phyloP scores from a whole-genome alignment of 768 basidiomycete species.

The Lactarius sanguifluus region DNA sequence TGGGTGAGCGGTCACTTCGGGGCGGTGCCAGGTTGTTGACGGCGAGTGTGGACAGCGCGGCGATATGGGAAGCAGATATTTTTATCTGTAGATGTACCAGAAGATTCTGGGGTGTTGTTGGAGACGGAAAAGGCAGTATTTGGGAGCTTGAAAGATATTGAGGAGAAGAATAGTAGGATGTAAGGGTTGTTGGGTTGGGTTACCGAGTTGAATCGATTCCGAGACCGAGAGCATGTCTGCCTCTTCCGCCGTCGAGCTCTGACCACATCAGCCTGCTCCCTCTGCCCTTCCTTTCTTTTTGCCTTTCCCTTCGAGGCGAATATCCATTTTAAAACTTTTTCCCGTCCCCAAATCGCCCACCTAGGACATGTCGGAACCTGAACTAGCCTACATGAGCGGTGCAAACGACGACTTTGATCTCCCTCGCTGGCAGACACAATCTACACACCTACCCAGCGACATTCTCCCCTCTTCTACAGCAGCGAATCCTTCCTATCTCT shows the following conservation, averaged over 20 bases:
- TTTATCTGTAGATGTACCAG: conserved; percentile 65
- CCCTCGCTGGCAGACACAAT: conserved; percentile 54
- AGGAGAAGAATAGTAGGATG: conserved; percentile 24
- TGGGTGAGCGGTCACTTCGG: conserved; percentile 52
- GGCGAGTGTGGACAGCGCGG: conserved; percentile 46
- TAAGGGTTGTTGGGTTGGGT: not conserved
- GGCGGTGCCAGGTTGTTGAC: conserved; percentile 27
- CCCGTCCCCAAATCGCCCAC: conserved; percentile 14
- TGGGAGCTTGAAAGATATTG: conserved; percentile 43
- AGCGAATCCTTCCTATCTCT: conserved; percentile 54
- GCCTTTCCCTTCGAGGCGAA: not conserved
- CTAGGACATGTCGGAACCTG: conserved; percentile 66
- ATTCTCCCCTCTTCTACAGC: conserved; percentile 55
- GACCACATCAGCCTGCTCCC: not conserved
- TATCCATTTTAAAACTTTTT: conserved; percentile 2
- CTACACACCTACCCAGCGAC: conserved; percentile 38
- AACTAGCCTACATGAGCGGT: conserved; percentile 71
- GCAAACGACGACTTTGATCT: conserved; percentile 81
- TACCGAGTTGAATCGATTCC: conserved; percentile 15
- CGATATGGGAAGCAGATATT: conserved; percentile 69
- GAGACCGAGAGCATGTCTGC: not conserved
- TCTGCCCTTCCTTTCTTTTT: conserved; percentile 9
- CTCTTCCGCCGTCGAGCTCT: not conserved
- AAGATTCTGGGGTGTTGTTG: conserved; percentile 49
- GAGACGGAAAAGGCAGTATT: conserved; percentile 65